Conservation (phyloP, 179 eudicot species). For the Patellifolia procumbens region DNA sequence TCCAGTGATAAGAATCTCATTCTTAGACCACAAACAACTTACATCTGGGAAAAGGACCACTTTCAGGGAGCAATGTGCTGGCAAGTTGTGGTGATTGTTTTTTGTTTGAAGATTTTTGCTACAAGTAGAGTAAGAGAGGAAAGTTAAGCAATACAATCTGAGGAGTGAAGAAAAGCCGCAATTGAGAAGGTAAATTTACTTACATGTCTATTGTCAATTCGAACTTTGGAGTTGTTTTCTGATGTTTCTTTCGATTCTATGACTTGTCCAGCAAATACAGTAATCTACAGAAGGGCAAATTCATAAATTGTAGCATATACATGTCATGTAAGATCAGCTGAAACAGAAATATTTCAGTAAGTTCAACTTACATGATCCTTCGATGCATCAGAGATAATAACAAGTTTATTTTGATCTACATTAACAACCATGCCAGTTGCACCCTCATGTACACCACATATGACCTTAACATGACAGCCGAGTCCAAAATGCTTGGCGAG, state of each 20-base stretch:
- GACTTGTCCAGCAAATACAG: conserved; percentile 69
- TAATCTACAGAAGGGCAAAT: conserved; percentile 42
- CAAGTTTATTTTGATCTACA: conserved; percentile 60
- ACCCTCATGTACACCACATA: conserved; percentile 67
- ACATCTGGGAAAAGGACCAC: conserved; percentile 10
- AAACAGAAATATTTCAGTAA: background rate
- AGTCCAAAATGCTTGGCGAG: conserved; percentile 75
- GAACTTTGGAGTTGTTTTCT: conserved; percentile 42
- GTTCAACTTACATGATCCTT: conserved; percentile 61
- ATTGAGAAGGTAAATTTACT: background rate
- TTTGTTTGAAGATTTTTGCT: conserved; percentile 10
- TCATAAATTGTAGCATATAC: background rate
- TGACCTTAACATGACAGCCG: conserved; percentile 79
- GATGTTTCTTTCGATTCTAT: conserved; percentile 38
- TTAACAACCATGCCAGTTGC: conserved; percentile 76
- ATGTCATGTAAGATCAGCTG: background rate
- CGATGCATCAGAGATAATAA: conserved; percentile 64
- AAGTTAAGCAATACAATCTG: background rate
- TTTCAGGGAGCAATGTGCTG: conserved; percentile 2
- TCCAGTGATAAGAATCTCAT: background rate
- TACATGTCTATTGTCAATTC: conserved; percentile 42
- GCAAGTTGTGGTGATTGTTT: conserved; percentile 7
- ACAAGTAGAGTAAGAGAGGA: background rate
- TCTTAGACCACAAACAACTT: conserved; percentile 2
- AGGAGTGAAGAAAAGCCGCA: background rate